Evolutionary conservation across 2,329 filamentous ascomycete species (phyloP).

Genomic region (Fusarium oligoseptatum): DNA sequence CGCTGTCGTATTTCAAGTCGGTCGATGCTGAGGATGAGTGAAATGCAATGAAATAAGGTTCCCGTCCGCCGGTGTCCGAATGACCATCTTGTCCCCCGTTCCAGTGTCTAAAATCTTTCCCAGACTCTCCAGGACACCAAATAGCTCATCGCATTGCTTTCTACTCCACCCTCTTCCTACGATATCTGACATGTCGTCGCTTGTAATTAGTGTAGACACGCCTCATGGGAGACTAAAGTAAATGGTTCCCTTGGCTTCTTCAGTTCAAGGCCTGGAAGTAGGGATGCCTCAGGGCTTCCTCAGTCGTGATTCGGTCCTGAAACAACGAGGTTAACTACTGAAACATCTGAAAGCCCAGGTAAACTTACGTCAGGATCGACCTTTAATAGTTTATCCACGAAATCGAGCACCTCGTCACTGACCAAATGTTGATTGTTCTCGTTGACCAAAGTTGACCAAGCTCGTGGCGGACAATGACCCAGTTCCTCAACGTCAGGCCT

Average conservation of each 20-base stretch:
- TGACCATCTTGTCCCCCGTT: background rate
- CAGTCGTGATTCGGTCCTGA: constrained; percentile 12
- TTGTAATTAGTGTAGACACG: fast-evolving
- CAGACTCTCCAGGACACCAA: background rate
- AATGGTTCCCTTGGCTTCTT: too few relatives aligned
- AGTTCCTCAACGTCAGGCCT: constrained; percentile 94
- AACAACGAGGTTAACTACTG: background rate
- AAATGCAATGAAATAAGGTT: background rate
- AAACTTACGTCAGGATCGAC: constrained; percentile 91
- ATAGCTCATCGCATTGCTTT: too few relatives aligned
- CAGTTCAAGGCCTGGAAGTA: background rate
- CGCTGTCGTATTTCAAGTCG: background rate
- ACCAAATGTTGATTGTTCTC: constrained; percentile 95
- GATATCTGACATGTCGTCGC: too few relatives aligned
- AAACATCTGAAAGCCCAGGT: too few relatives aligned
- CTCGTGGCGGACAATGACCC: constrained; percentile 91
- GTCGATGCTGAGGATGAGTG: background rate
- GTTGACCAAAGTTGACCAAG: constrained; percentile 95
- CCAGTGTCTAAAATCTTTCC: background rate
- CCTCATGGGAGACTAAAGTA: too few relatives aligned
- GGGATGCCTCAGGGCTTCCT: constrained; percentile 3
- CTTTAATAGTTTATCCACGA: constrained; percentile 92
- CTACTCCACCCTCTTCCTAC: too few relatives aligned
- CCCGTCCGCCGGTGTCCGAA: background rate
- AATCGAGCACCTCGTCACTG: constrained; percentile 93